These are phyloP conservation scores for Rhizodiscina lignyota DNA, from an alignment of 495 filamentous ascomycete genomes.

Conservation along the genomic window DNA sequence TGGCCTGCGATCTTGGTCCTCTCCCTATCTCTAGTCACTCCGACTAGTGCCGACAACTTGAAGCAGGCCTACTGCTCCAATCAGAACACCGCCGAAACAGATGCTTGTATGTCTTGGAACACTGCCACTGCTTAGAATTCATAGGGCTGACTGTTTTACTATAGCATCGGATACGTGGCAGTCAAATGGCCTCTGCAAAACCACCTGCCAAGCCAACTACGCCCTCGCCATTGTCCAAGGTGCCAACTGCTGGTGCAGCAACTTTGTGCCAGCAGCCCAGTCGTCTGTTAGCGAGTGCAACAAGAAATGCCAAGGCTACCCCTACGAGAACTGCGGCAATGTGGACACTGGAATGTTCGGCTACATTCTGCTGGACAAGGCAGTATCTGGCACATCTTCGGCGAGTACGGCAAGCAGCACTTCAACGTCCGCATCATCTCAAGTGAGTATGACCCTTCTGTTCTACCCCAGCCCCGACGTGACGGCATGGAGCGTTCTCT, in stretches of 20 bases:
- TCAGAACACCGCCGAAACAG: slow-evolving; percentile 8
- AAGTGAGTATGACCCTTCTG: too few species aligned
- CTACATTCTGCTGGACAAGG: slow-evolving; percentile 33
- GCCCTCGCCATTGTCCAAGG: slow-evolving; percentile 53
- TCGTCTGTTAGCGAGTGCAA: slow-evolving; percentile 32
- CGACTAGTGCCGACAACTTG: slow-evolving; percentile 1
- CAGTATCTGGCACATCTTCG: slow-evolving; percentile 31
- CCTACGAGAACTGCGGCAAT: slow-evolving; percentile 46
- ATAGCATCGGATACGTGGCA: slow-evolving; percentile 18
- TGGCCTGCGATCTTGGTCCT: too few species aligned
- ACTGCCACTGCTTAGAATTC: too few species aligned
- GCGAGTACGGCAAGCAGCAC: too few species aligned
- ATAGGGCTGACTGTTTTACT: not conserved
- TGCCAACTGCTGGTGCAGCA: slow-evolving; percentile 58
- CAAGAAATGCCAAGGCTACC: slow-evolving; percentile 48
- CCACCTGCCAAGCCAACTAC: slow-evolving; percentile 36
- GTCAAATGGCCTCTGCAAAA: slow-evolving; percentile 45
- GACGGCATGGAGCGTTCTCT: too few species aligned
- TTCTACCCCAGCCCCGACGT: too few species aligned
- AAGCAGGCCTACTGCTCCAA: slow-evolving; percentile 9
- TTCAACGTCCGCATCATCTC: too few species aligned
- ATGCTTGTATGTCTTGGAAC: slow-evolving; percentile 2
- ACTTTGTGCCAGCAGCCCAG: slow-evolving; percentile 40
- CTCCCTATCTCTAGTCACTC: too few species aligned
- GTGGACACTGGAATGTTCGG: slow-evolving; percentile 34